A percentile compares a stretch with the other conserved stretches of the same genome.
Conservation (phyloP, 2,329 filamentous ascomycete genomes). For the Fusarium secorum region DNA sequence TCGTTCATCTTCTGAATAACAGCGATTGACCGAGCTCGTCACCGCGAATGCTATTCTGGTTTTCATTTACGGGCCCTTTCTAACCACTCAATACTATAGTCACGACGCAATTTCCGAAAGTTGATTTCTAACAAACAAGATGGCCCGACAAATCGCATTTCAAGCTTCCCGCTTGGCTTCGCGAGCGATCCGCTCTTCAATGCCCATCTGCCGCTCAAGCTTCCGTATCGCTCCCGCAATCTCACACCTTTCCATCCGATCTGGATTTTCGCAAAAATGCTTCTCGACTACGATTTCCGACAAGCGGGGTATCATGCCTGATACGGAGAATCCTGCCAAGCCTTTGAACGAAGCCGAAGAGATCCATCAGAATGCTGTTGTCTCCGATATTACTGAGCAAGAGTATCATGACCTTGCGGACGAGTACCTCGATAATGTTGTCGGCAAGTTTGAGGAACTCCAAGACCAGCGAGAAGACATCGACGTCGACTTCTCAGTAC, state of each 20-base stretch:
- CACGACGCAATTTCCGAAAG: neutral
- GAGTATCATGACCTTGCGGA: conserved; percentile 84
- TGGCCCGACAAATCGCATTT: conserved; percentile 46
- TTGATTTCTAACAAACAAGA: conserved; percentile 23
- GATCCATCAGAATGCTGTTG: conserved; percentile 48
- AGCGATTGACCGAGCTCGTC: conserved; percentile 10
- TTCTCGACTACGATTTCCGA: conserved; percentile 44
- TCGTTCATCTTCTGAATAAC: conserved; percentile 5
- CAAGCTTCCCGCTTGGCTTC: conserved; percentile 51
- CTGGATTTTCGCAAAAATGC: conserved; percentile 34
- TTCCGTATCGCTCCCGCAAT: conserved; percentile 23
- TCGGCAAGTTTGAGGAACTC: conserved; percentile 71
- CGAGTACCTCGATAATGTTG: conserved; percentile 69
- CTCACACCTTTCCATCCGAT: neutral
- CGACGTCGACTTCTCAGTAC: conserved; percentile 89
- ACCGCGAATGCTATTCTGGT: neutral
- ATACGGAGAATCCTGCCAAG: conserved; percentile 62
- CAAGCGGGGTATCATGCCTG: conserved; percentile 66
- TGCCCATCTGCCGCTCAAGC: conserved; percentile 33
- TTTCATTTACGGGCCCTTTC: neutral
- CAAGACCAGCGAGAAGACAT: conserved; percentile 78
- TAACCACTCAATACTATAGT: neutral
- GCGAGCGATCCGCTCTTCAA: conserved; percentile 45
- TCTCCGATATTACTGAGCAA: conserved; percentile 71
- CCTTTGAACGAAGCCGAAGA: conserved; percentile 50